phyloP scores from a whole-genome alignment of 306 rosid genomes.

The Trichosanthes cucumerina region DNA sequence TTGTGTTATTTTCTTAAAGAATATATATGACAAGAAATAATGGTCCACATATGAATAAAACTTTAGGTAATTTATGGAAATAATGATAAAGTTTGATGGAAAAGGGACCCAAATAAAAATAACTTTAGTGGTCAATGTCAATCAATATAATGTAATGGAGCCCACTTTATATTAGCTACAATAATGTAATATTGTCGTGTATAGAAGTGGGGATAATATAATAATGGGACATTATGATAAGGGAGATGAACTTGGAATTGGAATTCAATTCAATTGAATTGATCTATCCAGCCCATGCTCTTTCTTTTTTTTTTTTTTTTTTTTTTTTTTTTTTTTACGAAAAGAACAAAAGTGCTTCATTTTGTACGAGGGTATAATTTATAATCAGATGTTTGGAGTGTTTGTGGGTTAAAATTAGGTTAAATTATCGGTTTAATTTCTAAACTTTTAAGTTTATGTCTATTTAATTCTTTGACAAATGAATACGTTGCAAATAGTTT shows the following conservation, averaged over 20 bases:
- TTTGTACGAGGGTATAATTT: background rate
- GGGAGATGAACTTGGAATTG: slow-evolving; percentile 1
- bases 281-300: background rate
- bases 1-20: background rate
- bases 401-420: no score
- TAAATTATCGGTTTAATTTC: no score
- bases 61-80: background rate
- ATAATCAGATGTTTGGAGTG: background rate
- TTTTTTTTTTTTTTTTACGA: background rate
- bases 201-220: background rate
- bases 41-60: background rate
- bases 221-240: background rate
- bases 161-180: background rate
- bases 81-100: background rate
- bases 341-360: background rate
- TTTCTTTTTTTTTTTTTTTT: no score
- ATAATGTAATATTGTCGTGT: background rate
- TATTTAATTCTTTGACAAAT: no score
- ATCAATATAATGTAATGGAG: background rate
- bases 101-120: background rate
- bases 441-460: no score
- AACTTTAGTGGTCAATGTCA: background rate
- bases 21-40: background rate
- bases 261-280: background rate
- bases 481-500: no score